Base-by-base conservation (phyloP, 768 basidiomycete genomes). In the Mycena crocata region DNA sequence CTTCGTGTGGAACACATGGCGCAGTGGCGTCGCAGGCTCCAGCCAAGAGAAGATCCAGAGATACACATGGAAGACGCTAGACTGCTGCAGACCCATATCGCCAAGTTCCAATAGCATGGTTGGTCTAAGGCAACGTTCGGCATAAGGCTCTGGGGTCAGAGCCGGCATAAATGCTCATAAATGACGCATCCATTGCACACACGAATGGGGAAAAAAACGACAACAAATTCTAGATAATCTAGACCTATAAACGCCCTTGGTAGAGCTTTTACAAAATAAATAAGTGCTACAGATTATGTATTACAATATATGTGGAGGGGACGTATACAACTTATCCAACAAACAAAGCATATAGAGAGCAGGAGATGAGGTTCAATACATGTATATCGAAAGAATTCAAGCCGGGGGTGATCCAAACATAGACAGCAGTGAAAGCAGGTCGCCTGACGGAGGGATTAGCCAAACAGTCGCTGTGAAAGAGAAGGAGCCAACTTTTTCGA, bases 351-450 rank as follows among this genome's bases (percentile, higher is more conserved):
- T 14, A 64, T 28, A 52, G 28, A 58, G 14, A 67, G 39, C 51
- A n/a, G 56, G 50, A 39, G 32, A 26, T 12, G 24, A 34, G 7
- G 28, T 48, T 24, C 23, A 35, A 60, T 24, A 57, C 44, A 64
- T 23, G 31, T 54, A 48, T 50, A 50, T 32, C n/a, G 23, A 30
- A 24, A 44, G 10, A 49, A 37, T 57, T 68, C 48, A 71, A 21
- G 71, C 66, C 1, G 71, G 63, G 39, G 77, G 52, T 48, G 78
- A 76, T 3, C 84, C 84, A 69, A 88, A 89, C 83, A 83, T 87
- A 3, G 86, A 84, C 37, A 90, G 73, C 10, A 90, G 73, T 17
- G 83, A 79, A 28, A 84, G 75, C 31, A 91, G 74, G 69, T 91
- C 89, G 51, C 76, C 89, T 90, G 62, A 30, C 28, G 50, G 31